phyloP scores from a whole-genome alignment of 2,329 filamentous ascomycete species.

The Colletotrichum sp. region DNA sequence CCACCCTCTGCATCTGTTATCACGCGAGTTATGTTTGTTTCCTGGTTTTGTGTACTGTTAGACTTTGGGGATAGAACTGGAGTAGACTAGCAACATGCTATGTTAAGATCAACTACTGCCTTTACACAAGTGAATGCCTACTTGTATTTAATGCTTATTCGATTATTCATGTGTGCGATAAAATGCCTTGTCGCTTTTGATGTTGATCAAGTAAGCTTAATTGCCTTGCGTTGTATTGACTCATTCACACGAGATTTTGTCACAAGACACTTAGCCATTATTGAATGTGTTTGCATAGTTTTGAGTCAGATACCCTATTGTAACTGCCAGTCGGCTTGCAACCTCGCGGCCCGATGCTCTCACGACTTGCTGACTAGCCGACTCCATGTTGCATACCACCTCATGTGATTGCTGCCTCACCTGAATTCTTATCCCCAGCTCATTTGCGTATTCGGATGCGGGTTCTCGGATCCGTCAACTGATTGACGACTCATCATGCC shows the following conservation, averaged over 20 bases:
- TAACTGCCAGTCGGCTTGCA: not conserved
- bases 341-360: not conserved
- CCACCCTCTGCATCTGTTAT: not conserved
- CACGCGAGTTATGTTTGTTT: constrained; percentile 7
- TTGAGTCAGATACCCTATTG: not conserved
- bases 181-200: not conserved
- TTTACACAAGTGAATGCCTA: not conserved
- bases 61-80: not conserved
- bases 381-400: not conserved
- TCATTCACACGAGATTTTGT: not conserved
- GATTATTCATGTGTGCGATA: not conserved
- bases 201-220: not conserved
- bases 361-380: not conserved
- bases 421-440: not conserved
- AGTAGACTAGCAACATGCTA: not conserved
- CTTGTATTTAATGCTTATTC: not conserved
- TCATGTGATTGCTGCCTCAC: not conserved
- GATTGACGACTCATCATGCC: not conserved
- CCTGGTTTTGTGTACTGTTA: not conserved
- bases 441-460: not conserved
- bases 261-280: not conserved
- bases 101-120: not conserved
- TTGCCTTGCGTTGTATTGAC: not conserved
- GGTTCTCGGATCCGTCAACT: not conserved
- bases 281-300: not conserved